phyloP scores from a whole-genome alignment of 1,139 yeast genomes.

The Blastobotrys elegans region DNA sequence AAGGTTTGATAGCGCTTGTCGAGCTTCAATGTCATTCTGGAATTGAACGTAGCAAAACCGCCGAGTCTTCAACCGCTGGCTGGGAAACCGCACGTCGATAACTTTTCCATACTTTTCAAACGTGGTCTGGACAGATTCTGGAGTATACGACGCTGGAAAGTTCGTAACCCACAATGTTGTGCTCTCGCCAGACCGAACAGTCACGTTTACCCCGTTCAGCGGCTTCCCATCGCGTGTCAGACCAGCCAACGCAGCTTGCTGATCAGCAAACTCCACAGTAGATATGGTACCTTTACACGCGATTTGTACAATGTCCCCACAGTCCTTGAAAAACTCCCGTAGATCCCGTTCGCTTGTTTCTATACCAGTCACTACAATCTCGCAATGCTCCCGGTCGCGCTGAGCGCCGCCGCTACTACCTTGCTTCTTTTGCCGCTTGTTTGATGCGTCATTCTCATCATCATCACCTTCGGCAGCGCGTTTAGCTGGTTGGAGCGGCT shows the following conservation, averaged over 20 bases:
- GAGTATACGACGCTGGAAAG: conserved; percentile 55
- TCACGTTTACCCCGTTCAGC: conserved; percentile 41
- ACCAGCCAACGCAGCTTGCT: conserved; percentile 52
- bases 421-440: conserved; percentile 2
- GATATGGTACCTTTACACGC: conserved; percentile 17
- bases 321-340: conserved; percentile 47
- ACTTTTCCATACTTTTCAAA: conserved; percentile 47
- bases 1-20: conserved; percentile 42
- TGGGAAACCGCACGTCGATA: conserved; percentile 61
- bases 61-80: conserved; percentile 51
- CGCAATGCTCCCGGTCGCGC: conserved; percentile 54
- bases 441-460: conserved; percentile 1
- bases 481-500: background rate
- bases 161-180: conserved; percentile 66
- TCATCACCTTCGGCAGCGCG: conserved; percentile 2
- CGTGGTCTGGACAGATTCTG: conserved; percentile 38
- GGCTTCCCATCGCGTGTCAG: conserved; percentile 53
- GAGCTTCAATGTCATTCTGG: conserved; percentile 43
- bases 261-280: conserved; percentile 48
- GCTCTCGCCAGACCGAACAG: conserved; percentile 42
- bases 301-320: conserved; percentile 48
- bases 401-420: conserved; percentile 1
- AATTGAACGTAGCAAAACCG: conserved; percentile 76
- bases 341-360: conserved; percentile 39
- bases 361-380: conserved; percentile 44